Base-by-base conservation (phyloP, 129 eudicot species). In the Gnaphalium uliginosum region DNA sequence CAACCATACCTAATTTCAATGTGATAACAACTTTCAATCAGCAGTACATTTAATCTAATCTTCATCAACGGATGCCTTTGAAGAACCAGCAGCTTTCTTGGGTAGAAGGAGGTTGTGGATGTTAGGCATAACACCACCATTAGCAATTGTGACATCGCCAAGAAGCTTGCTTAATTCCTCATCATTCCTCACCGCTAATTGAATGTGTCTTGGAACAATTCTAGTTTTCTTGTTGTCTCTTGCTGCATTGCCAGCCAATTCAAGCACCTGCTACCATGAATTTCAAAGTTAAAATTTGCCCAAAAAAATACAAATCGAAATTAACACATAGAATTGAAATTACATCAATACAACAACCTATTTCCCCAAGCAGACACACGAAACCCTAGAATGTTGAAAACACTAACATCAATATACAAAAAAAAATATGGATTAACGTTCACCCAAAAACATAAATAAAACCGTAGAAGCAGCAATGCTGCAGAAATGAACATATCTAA, bases 61-160 rank as follows among this genome's bases (percentile, higher is more conserved):
- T 1, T 87, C 92, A 76, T 87, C 89, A 46, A 65, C 93, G 59
- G 87, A 29, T 2, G 86, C 78, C 82, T 87, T 87, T 23, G 90
- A 83, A 7, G 91, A 73, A 33, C 79, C 75, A 1, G 79, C 87
- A 25, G 87, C 46, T 77, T 88, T 88, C 88, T 88, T 88, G 0
- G 93, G 93, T 14, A 88, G 88, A 65, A 88, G 70, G 11, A 85
- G 87, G 78, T 83, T 86, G 83, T 88, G 93, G 29, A 85, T 88
- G 75, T 85, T 88, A 8, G 93, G 93, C 89, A 88, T 88, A 65
- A 85, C 93, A 18, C 93, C 93, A 7, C 93, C 93, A 65, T 88
- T 88, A 15, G 93, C 93, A 35, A 88, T 88, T 0, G 93, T 88
- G 4, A 85, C 93, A 26, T 85, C 88, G 2, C 93, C 93, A n/a